Base-by-base conservation (phyloP, 306 rosid genomes). In the Trifolium dubium region DNA sequence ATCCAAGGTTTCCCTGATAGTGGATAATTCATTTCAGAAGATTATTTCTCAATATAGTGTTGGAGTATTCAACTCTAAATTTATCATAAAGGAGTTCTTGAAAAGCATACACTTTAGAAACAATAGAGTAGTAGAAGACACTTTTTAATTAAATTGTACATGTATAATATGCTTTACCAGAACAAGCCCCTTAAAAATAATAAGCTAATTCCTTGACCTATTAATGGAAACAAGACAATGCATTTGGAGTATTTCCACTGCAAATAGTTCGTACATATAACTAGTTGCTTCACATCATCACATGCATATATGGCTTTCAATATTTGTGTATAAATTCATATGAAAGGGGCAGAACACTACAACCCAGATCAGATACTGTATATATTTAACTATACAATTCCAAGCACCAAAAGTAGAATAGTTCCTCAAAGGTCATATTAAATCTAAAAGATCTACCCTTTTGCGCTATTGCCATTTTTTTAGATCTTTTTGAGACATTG, bases 1-100 rank as follows among this genome's bases (percentile, higher is more conserved):
- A 83, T 88, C 96, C 86, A 92, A 82, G 32, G 64, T 18, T 92
- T 80, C 83, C 85, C 96, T 94, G 40, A 46, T 67, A 72, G 73
- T 43, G 47, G 39, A 47, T 51, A 7, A 71, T 60, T 53, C 62
- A 49, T 56, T 80, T 34, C 62, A 69, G 43, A 79, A 73, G 17
- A 61, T 58, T 78, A 19, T 67, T 47, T 11, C 9, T 3, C 4
- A 74, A 73, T 35, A 64, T 28, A 53, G 47, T 3, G 30, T 10
- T 13, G 43, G 19, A 73, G 35, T 19, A 53, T 54, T 73, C 53
- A 65, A 58, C 54, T 80, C 19, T 31, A 44, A 14, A 44, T 30
- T 39, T 51, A 54, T 32, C 31, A 41, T 51, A 61, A 46, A 43
- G 51, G 30, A 12, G 68, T 60, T 18, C n/a, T 54, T 23, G 4